A percentile compares a stretch with the other conserved stretches of the same genome.
Evolutionary conservation across 192 early-diverging fungal species (phyloP).

Genomic region (Coemansia pectinata): DNA sequence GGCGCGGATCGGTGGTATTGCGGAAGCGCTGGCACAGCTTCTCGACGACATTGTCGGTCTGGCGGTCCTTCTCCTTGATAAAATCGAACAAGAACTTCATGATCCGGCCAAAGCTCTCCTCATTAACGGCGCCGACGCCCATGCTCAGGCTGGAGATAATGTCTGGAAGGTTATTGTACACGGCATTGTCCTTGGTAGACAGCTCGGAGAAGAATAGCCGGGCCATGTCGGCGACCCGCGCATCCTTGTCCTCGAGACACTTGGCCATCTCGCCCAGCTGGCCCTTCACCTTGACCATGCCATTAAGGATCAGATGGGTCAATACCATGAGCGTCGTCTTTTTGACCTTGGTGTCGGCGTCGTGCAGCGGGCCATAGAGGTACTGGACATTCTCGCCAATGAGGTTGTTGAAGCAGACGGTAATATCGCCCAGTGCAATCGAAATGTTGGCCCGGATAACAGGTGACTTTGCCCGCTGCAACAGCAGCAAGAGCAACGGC

Average conservation of each 20-base stretch:
- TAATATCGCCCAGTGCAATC: slow-evolving; percentile 97
- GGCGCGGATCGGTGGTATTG: slow-evolving; percentile 65
- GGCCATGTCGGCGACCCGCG: slow-evolving; percentile 86
- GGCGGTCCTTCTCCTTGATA: slow-evolving; percentile 88
- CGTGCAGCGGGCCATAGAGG: slow-evolving; percentile 89
- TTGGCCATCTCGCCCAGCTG: slow-evolving; percentile 99
- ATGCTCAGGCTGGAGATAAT: slow-evolving; percentile 91
- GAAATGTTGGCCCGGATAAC: slow-evolving; percentile 91
- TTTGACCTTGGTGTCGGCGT: slow-evolving; percentile 79
- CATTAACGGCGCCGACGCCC: slow-evolving; percentile 66
- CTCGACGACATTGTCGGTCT: slow-evolving; percentile 92
- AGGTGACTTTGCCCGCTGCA: slow-evolving; percentile 81
- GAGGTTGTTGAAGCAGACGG: slow-evolving; percentile 94
- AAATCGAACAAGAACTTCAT: slow-evolving; percentile 97
- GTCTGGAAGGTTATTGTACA: slow-evolving; percentile 99
- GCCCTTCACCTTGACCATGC: slow-evolving; percentile 99
- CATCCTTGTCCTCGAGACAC: slow-evolving; percentile 87
- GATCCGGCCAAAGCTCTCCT: slow-evolving; percentile 82
- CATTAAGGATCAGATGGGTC: slow-evolving; percentile 96
- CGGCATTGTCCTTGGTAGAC: slow-evolving; percentile 93
- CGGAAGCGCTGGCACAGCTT: slow-evolving; percentile 95
- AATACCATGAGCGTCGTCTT: slow-evolving; percentile 99
- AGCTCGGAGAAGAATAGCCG: slow-evolving; percentile 97
- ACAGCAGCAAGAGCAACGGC: slow-evolving; percentile 84
- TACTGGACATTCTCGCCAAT: slow-evolving; percentile 97